Evolutionary conservation across 352 stramenopile species (phyloP), one percentile per base, ranked within the genome.

Genomic region (Phytophthora chlamydospora): DNA sequence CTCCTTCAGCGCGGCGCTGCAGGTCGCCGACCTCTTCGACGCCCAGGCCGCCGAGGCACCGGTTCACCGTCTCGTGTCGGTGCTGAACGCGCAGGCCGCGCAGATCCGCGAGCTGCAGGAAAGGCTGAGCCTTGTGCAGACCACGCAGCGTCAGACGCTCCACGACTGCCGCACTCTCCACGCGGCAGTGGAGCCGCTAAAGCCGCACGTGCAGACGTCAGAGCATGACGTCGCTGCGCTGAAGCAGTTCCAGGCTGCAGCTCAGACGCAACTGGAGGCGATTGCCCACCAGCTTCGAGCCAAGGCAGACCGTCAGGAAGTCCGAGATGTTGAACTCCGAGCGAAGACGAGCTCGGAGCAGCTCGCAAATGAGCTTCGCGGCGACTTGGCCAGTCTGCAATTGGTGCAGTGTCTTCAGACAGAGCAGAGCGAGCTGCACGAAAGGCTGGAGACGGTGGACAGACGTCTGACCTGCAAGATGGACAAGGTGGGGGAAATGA

Each of bases 51-150:
- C 76, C 2, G 70, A 87, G 36, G 71, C 63, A 7, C 73, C 79
- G 14, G 78, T 78, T 62, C 73, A 84, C 52, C 71, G 79, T 1
- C 78, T 91, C 14, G 80, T 88, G 17, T 71, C 78, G n/a, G 72
- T 84, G 36, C 75, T 91, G 47, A 91, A 91, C 58, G 45, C 66
- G 7, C 82, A 91, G 54, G 65, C 80, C 7, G 44, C 54, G 47
- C 57, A 73, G 43, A 71, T 88, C 16, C 67, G 69, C 29, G 46
- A 57, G 42, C 55, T 89, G 24, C 35, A 75, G 21, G 40, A 52
- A 46, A 69, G 57, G 4, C 34, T 90, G 19, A 58, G 50, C 4
- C 29, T 70, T 17, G 33, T 80, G 2, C 70, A 84, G 32, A 54
- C 53, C 19, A 63, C 62, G 33, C 68, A 81, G 33, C 58, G 48